Base-by-base conservation (phyloP, 1,284 basidiomycete genomes). In the Coniferiporia sulphurascens region DNA sequence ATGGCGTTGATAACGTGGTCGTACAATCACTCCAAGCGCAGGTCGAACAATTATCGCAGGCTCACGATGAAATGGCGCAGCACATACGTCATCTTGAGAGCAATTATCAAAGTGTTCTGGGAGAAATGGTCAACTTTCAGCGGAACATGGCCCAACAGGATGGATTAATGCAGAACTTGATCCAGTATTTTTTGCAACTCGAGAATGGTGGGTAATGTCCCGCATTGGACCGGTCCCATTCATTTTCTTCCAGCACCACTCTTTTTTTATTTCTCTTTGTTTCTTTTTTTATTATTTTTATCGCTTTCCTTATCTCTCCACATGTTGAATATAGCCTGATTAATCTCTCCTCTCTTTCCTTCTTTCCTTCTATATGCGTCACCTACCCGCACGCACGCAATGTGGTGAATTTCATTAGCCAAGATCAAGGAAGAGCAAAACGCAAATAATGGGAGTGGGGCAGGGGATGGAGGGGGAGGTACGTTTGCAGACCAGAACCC, bases 91-190 rank as follows among this genome's bases (percentile, higher is more conserved):
- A 79, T 52, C 76, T 93, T 32, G 89, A 91, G 69, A 78, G 79
- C 60, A 87, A 87, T 69, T 92, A 93, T 70, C 84, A 89, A 70
- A 85, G 81, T 62, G 85, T 93, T 44, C 81, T 93, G 27, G 81
- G 82, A 62, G 91, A 93, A 73, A 87, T 95, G 81, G 86, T 90
- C 65, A 84, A 84, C 55, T 90, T 93, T 69, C 91, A 93, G 74
- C 75, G 87, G 60, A 89, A 87, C 66, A 87, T 92, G 82, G 87
- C 89, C 35, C 87, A 91, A 72, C 92, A 94, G 76, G 91, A 95
- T 65, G 83, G 83, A 54, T 72, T 93, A 61, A 89, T 93, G 84
- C 89, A 93, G 73, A 85, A 84, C 65, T 72, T 94, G 63, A 87
- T 94, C 65, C 84, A 88, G 65, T 91, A 91, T 71, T 88, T 91